Base-by-base conservation (phyloP, 2,329 filamentous ascomycete genomes). In the Myriosclerotinia curreyana region DNA sequence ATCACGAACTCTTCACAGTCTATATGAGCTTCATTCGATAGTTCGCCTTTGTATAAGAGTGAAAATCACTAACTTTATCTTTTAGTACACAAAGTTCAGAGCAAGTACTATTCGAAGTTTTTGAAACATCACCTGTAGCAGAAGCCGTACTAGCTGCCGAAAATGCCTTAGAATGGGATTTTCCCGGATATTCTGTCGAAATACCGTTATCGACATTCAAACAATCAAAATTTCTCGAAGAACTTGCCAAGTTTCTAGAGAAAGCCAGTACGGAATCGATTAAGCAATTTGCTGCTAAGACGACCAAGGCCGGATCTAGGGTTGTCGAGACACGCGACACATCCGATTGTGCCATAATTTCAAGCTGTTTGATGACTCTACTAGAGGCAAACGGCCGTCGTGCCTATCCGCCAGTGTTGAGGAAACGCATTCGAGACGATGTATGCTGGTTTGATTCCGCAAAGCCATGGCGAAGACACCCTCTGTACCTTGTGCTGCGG, bases 111-210 rank as follows among this genome's bases (percentile, higher is more conserved):
- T 82, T 88, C 54, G 86, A 90, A 71, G 78, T 78, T 0, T 89
- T 89, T 63, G 86, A 90, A 71, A 78, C 82, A 0, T 86, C 85
- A 0, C 77, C 87, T 0, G 71, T 3, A 11, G 12, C 38, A 17
- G 38, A 42, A 42, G 38, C 12, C 15, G 38, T 42, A 3, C 12
- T 42, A 17, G 71, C 79, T 0, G 74, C 82, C 0, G 73, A 81
- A 25, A 78, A 78, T 34, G 80, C 84, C 1, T 72, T 90, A 0
- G 70, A 77, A 64, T 86, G 86, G 80, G 78, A 82, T 22, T 90
- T 90, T 66, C 87, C 87, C 0, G 83, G 82, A 0, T 75, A 74
- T 20, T 79, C 82, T 0, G 81, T 83, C 0, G 75, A 78, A 0
- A 70, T 88, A 3, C 75, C 83, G 0, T 68, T 72, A 2, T 25